Evolutionary conservation across 352 stramenopile genomes (phyloP).

Genomic region (Phytophthora brassicae): DNA sequence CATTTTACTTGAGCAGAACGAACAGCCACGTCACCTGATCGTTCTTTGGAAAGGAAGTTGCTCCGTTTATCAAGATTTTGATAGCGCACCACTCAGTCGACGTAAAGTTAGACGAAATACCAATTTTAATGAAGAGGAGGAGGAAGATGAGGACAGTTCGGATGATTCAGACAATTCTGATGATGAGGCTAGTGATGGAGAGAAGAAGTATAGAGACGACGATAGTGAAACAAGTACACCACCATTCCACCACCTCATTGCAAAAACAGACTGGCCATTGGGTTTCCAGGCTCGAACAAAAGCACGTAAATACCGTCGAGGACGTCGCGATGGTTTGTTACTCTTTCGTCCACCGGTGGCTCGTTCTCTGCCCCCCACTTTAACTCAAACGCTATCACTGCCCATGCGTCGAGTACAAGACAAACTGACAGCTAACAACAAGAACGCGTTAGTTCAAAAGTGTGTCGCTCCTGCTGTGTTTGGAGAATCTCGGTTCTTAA

Average conservation of each 20-base stretch:
- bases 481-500: constrained; percentile 58
- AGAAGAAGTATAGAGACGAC: constrained; percentile 2
- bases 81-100: constrained; percentile 40
- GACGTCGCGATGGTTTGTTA: constrained; percentile 49
- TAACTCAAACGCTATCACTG: constrained; percentile 10
- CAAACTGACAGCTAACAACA: constrained; percentile 35
- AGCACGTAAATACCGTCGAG: constrained; percentile 48
- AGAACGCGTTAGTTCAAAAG: constrained; percentile 46
- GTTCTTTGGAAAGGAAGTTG: constrained; percentile 73
- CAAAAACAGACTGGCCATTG: constrained; percentile 63
- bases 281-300: constrained; percentile 55
- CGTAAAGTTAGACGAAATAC: constrained; percentile 18
- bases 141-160: constrained; percentile 13
- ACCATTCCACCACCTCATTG: constrained; percentile 62
- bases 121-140: constrained; percentile 21
- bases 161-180: constrained; percentile 16
- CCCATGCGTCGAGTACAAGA: constrained; percentile 21
- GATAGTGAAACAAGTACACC: constrained; percentile 28
- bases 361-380: neutral
- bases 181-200: neutral
- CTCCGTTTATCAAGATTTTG: constrained; percentile 66
- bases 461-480: constrained; percentile 61
- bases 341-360: constrained; percentile 17
- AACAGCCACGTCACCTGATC: constrained; percentile 48
- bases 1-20: constrained; percentile 62